phyloP scores from a whole-genome alignment of 2,329 filamentous ascomycete species.

The Phoma herbarum region DNA sequence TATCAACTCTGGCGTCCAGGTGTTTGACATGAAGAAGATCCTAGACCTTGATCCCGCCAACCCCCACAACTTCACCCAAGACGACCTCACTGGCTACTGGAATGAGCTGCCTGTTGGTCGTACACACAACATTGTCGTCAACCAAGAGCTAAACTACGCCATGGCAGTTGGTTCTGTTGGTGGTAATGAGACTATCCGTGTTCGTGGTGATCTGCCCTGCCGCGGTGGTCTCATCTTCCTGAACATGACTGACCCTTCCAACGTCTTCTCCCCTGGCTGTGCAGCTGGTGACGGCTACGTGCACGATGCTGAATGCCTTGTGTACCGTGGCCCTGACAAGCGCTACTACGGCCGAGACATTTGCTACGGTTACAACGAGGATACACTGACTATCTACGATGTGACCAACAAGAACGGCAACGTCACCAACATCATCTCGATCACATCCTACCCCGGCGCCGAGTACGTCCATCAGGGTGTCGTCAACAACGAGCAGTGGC shows the following conservation, averaged over 20 bases:
- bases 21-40: slow-evolving; percentile 66
- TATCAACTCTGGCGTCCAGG: slow-evolving; percentile 62
- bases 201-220: slow-evolving; percentile 50
- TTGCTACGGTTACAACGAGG: slow-evolving; percentile 65
- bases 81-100: slow-evolving; percentile 39
- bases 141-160: slow-evolving; percentile 42
- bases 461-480: slow-evolving; percentile 65
- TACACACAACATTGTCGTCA: slow-evolving; percentile 47
- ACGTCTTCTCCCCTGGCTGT: slow-evolving; percentile 58
- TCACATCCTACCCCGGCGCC: slow-evolving; percentile 61
- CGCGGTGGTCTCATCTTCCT: slow-evolving; percentile 64
- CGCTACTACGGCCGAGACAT: slow-evolving; percentile 60
- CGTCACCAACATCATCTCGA: slow-evolving; percentile 57
- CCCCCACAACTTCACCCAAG: slow-evolving; percentile 38
- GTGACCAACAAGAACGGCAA: slow-evolving; percentile 58
- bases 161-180: slow-evolving; percentile 41
- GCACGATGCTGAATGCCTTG: slow-evolving; percentile 67
- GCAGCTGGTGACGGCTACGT: slow-evolving; percentile 64
- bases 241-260: slow-evolving; percentile 62
- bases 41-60: slow-evolving; percentile 35
- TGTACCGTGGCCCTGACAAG: slow-evolving; percentile 61
- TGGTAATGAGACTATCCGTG: slow-evolving; percentile 38
- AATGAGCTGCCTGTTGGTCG: slow-evolving; percentile 39
- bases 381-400: slow-evolving; percentile 60
- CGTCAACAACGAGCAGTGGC: slow-evolving; percentile 37